These are phyloP conservation scores for Cryphonectria naterciae DNA, from an alignment of 2,329 filamentous ascomycete species.

Conservation along the genomic window DNA sequence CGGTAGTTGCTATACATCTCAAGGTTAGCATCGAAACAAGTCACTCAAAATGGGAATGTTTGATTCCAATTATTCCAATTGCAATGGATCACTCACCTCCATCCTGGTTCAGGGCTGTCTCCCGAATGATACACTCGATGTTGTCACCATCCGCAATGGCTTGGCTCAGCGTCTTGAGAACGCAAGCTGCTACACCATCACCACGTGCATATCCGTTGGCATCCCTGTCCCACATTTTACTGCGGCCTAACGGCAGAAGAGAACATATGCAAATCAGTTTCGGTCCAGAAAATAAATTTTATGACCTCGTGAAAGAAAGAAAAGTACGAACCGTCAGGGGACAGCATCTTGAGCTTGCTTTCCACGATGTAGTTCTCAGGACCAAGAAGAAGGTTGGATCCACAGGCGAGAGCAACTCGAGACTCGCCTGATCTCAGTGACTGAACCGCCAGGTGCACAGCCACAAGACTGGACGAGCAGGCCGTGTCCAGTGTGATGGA, in stretches of 20 bases:
- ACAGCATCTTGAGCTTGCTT: slow-evolving; percentile 45
- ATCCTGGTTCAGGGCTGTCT: slow-evolving; percentile 45
- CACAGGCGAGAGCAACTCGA: slow-evolving; percentile 39
- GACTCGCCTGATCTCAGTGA: slow-evolving; percentile 39
- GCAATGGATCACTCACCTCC: slow-evolving; percentile 36
- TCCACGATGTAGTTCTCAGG: slow-evolving; percentile 39
- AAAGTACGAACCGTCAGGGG: slow-evolving; percentile 36
- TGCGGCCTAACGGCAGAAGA: slow-evolving; percentile 36
- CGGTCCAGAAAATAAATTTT: neutral
- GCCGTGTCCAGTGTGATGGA: slow-evolving; percentile 50
- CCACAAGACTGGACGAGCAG: slow-evolving; percentile 46
- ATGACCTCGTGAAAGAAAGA: neutral
- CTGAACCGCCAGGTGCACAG: slow-evolving; percentile 44
- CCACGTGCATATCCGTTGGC: slow-evolving; percentile 57
- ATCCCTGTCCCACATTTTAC: slow-evolving; percentile 46
- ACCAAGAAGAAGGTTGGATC: slow-evolving; percentile 41
- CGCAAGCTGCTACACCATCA: slow-evolving; percentile 51
- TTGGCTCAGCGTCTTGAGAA: slow-evolving; percentile 50
- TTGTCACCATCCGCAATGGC: slow-evolving; percentile 50
- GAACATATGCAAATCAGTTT: neutral
- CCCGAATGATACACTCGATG: slow-evolving; percentile 47
- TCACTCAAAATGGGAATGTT: slow-evolving; percentile 29
- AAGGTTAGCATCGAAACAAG: slow-evolving; percentile 36
- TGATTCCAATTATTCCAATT: slow-evolving; percentile 36
- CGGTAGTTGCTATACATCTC: slow-evolving; percentile 47